phyloP scores from a whole-genome alignment of 2,329 filamentous ascomycete species.

The Lecanicillium sp. region DNA sequence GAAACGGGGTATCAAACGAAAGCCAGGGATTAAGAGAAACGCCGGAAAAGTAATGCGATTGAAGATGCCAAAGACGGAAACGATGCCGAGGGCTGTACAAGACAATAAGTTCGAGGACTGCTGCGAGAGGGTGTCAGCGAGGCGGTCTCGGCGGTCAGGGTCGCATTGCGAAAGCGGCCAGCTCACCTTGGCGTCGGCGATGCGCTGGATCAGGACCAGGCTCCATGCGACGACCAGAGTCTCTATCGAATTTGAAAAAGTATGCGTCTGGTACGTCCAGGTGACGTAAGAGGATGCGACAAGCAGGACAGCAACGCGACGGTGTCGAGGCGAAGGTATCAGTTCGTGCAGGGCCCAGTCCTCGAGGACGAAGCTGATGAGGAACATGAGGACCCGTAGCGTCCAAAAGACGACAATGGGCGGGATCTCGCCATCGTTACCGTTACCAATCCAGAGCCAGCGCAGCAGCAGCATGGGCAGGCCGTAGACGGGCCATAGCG shows the following conservation, averaged over 20 bases:
- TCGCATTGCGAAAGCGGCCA: neutral
- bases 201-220: conserved; percentile 82
- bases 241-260: conserved; percentile 96
- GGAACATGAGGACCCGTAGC: conserved; percentile 83
- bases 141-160: conserved; percentile 7
- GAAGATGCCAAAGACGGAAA: conserved; percentile 81
- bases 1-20: conserved; percentile 82
- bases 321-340: conserved; percentile 65
- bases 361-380: conserved; percentile 90
- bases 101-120: conserved; percentile 71
- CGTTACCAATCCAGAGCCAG: conserved; percentile 87
- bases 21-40: conserved; percentile 77
- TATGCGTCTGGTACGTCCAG: conserved; percentile 98
- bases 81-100: conserved; percentile 70
- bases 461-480: conserved; percentile 87
- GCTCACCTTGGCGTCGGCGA: conserved; percentile 69
- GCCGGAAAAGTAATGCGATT: conserved; percentile 97
- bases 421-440: conserved; percentile 67
- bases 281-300: conserved; percentile 96
- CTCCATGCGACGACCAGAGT: conserved; percentile 91
- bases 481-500: conserved; percentile 92
- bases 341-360: conserved; percentile 97
- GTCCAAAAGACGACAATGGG: conserved; percentile 88
- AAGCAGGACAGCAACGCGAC: conserved; percentile 70
- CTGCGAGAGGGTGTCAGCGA: conserved; percentile 35